Evolutionary conservation across 2,329 filamentous ascomycete species (phyloP).

Genomic region (Botryotinia narcissicola): DNA sequence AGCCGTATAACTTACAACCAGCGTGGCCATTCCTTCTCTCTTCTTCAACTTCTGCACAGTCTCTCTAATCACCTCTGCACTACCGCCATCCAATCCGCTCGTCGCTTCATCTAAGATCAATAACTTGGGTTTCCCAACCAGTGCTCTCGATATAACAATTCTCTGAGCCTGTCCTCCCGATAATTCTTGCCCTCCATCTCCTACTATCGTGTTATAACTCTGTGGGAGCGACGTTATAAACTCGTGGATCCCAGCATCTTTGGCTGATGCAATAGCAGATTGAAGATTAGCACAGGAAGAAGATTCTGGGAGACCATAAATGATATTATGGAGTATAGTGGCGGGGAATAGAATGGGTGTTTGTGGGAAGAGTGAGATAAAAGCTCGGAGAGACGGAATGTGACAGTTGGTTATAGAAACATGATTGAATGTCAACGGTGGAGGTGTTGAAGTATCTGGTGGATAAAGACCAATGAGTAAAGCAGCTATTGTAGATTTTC

Average conservation of each 20-base stretch:
- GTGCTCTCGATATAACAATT: conserved; percentile 74
- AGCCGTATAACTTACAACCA: conserved; percentile 77
- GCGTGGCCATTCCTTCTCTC: conserved; percentile 59
- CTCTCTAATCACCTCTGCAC: conserved; percentile 60
- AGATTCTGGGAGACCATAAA: conserved; percentile 65
- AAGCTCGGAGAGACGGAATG: conserved; percentile 56
- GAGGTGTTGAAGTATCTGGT: conserved; percentile 24
- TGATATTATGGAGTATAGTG: conserved; percentile 76
- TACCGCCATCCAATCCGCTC: conserved; percentile 70
- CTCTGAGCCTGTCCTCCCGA: conserved; percentile 83
- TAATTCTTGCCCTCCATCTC: conserved; percentile 70
- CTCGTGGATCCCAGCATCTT: conserved; percentile 65
- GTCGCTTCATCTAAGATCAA: conserved; percentile 87
- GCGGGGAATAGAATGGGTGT: conserved; percentile 73
- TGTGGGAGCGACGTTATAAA: conserved; percentile 71
- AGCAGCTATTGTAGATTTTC: conserved; percentile 81
- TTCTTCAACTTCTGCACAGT: conserved; percentile 53
- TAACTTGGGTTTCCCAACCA: conserved; percentile 68
- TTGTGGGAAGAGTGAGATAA: conserved; percentile 68
- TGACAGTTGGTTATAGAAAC: conserved; percentile 58
- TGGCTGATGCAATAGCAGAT: conserved; percentile 52
- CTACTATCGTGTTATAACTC: conserved; percentile 71
- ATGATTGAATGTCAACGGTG: conserved; percentile 50
- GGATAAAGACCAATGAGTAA: conserved; percentile 72
- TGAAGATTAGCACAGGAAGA: conserved; percentile 49